phyloP scores from a whole-genome alignment of 2,329 filamentous ascomycete genomes.

The Hortaea sp. region DNA sequence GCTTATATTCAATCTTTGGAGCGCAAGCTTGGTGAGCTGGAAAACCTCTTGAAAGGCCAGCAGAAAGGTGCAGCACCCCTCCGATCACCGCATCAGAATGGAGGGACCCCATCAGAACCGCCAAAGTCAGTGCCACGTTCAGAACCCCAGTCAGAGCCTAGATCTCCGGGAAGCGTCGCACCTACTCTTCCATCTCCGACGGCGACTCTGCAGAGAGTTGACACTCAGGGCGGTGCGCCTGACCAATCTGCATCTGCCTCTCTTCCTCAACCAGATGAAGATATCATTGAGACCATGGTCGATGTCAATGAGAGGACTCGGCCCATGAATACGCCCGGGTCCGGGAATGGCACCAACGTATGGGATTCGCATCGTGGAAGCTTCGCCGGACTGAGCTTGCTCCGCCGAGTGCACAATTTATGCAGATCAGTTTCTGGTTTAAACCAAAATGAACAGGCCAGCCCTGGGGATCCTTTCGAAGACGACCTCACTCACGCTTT shows the following conservation, averaged over 20 bases:
- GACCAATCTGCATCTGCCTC: not conserved
- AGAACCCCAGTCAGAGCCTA: not conserved
- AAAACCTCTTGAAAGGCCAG: not conserved
- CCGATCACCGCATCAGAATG: not conserved
- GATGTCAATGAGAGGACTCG: constrained; percentile 1
- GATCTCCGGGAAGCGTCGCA: not conserved
- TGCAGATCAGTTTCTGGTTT: constrained; percentile 5
- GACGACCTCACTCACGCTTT: constrained; percentile 6
- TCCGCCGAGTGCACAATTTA: constrained; percentile 8
- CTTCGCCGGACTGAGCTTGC: constrained; percentile 9
- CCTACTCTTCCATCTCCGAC: not conserved
- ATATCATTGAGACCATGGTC: constrained; percentile 7
- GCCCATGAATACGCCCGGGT: not conserved
- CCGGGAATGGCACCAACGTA: not conserved
- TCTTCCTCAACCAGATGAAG: constrained; percentile 1
- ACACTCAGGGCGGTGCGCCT: not conserved
- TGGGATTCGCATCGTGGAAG: constrained; percentile 2
- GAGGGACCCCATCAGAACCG: not conserved
- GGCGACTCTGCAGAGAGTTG: not conserved
- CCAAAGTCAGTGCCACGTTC: not conserved
- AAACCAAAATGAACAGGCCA: not conserved
- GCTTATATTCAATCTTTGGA: constrained; percentile 8
- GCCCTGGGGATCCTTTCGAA: not conserved
- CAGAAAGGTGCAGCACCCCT: not conserved
- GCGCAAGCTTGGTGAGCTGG: constrained; percentile 4